Base-by-base conservation (phyloP, 2,329 filamentous ascomycete species). In the Albophoma yamanashiensis region DNA sequence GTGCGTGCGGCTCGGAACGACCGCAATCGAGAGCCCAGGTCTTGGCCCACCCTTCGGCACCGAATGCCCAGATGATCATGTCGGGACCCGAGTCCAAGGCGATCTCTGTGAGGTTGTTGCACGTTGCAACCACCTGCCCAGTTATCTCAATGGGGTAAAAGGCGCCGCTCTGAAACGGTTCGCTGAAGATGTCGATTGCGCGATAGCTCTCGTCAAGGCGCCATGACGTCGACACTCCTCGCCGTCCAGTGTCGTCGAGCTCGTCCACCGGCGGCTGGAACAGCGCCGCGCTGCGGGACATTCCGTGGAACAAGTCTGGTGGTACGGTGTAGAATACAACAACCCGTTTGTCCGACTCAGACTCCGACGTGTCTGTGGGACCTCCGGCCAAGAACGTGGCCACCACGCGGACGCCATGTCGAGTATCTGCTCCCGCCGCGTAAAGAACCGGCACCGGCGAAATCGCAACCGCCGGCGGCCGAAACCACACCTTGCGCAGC, bases 271-370 rank as follows among this genome's bases (percentile, higher is more conserved):
- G 57, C 36, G 56, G 39, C 31, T 60, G 61, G 58, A 62, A 50
- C 31, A 62, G 59, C 34, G 60, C 57, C 25, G 60, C 58, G 11
- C 47, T 45, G n/a, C 59, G 64, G 31, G 66, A 64, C 52, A 71
- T 69, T 22, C 74, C 68, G 39, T 75, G 73, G 62, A 84, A 81
- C 2, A 81, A 69, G 68, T 88, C 84, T 0, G 78, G 70, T 0
- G 86, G 85, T 1, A 89, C 73, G 0, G 78, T 85, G 68, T 86
- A 89, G 2, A 88, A 73, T 58, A 85, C 78, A 34, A 89, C 64
- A 47, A 74, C 67, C 63, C 79, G 76, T 55, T 38, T 70, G 60
- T 66, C 62, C 0, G 52, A 27, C 12, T 55, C 42, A 7, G 27
- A 12, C 45, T 56, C 52, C 8, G 57, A 38, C 57, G 62, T 38